phyloP scores from a whole-genome alignment of 2,329 filamentous ascomycete genomes.

The Aureobasidium sp. region DNA sequence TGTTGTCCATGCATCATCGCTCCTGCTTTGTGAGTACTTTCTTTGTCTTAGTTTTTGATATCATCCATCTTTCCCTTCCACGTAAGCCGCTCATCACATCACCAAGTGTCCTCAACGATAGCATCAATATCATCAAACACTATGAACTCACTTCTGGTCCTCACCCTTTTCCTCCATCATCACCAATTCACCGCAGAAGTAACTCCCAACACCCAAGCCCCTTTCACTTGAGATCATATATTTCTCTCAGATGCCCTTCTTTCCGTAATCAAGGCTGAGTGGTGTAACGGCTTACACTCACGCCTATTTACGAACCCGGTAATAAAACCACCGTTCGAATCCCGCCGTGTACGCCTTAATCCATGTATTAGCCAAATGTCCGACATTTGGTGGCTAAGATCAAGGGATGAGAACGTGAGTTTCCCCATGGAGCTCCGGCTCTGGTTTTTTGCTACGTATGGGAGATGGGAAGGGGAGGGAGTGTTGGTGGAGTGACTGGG shows the following conservation, averaged over 20 bases:
- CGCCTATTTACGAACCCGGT: not conserved
- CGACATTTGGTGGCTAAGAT: not conserved
- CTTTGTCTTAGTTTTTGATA: no score
- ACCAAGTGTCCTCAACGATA: no score
- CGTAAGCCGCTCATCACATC: no score
- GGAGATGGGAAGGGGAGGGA: not conserved
- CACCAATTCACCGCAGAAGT: not conserved
- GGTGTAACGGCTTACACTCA: not conserved
- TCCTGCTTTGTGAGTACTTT: no score
- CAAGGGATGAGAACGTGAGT: not conserved
- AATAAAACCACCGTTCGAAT: not conserved
- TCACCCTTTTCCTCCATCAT: no score
- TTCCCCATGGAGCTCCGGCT: not conserved
- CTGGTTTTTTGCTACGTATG: not conserved
- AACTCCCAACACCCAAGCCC: no score
- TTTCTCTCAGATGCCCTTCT: not conserved
- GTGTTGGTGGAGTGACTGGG: not conserved
- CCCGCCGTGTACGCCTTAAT: not conserved
- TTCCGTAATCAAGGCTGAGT: no score
- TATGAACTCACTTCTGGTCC: no score
- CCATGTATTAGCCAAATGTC: not conserved
- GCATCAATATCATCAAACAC: no score
- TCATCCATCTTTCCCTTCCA: no score
- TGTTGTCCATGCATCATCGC: no score
- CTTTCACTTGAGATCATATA: no score